A percentile compares a stretch with the other conserved stretches of the same genome.
Conservation (phyloP, 2,329 filamentous ascomycete species). For the Colletotrichum plurivorum region DNA sequence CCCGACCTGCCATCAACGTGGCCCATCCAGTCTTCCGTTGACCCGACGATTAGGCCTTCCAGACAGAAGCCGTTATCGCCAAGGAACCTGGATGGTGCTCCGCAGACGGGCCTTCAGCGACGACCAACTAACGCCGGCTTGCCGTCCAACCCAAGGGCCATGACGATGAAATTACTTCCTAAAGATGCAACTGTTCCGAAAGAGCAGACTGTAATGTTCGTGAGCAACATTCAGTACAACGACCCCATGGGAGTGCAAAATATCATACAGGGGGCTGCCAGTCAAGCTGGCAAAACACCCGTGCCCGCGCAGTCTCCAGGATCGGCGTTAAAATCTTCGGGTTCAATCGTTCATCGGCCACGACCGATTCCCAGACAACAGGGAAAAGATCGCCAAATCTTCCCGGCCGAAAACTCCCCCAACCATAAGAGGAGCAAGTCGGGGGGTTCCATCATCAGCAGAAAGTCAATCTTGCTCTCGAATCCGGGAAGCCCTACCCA, state of each 20-base stretch:
- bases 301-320: constrained; percentile 9
- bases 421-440: constrained; percentile 66
- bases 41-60: constrained; percentile 50
- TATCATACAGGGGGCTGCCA: constrained; percentile 62
- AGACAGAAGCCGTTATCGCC: constrained; percentile 47
- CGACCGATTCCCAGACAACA: constrained; percentile 68
- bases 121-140: constrained; percentile 59
- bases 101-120: constrained; percentile 51
- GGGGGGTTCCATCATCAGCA: constrained; percentile 58
- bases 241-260: constrained; percentile 63
- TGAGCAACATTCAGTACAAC: constrained; percentile 70
- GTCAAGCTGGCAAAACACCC: constrained; percentile 46
- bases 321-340: constrained; percentile 43
- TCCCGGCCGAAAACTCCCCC: constrained; percentile 60
- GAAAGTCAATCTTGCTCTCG: constrained; percentile 62
- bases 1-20: constrained; percentile 33
- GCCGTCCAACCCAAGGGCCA: constrained; percentile 62
- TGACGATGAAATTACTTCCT: constrained; percentile 48
- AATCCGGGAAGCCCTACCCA: constrained; percentile 62
- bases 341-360: constrained; percentile 67
- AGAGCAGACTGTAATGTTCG: constrained; percentile 67
- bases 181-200: constrained; percentile 47
- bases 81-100: constrained; percentile 46
- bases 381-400: constrained; percentile 61
- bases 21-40: constrained; percentile 50